Base-by-base conservation (phyloP, 306 rosid genomes). In the Lathyrus tuberosus region DNA sequence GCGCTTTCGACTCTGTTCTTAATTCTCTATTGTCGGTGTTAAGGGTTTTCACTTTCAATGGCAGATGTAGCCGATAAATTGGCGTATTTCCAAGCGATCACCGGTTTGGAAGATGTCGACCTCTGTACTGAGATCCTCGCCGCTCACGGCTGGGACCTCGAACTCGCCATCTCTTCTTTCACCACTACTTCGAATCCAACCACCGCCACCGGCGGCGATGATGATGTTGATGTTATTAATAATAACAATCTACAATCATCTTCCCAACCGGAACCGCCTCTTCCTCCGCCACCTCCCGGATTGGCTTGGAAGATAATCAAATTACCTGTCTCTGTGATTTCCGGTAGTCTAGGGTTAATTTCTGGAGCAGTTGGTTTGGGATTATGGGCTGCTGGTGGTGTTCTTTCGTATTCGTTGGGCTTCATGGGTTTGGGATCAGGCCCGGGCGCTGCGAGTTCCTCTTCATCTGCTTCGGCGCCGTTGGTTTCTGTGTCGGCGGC, bases 121-220 rank as follows among this genome's bases (percentile, higher is more conserved):
- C 85, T 95, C 80, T 95, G 97, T 81, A 83, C 81, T 0, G 91
- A 95, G 67, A 91, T 95, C 74, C 96, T 95, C 20, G 84, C 85
- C 28, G 99, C 97, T 9, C 95, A 95, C 67, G 82, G 78, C 54
- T 95, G 99, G 99, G 95, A 95, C 95, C 92, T 95, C 15, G 97
- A 95, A 81, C 95, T 77, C 58, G 99, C 99, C 53, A 80, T 95
- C 82, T 95, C 99, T 20, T 82, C 96, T 35, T 79, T 86, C 79
- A 89, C 97, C 20, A 22, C 84, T 12, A 31, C 76, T 4, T 7
- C 20, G 6, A 48, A 20, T 48, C 26, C 24, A 4, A n/a, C 52
- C 15, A 2, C 18, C 51, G 28, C 44, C 18, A 3, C 6, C 70
- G 16, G 58, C 73, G 26, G 11, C 63, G 22, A 6, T 15, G 18